These are phyloP conservation scores for Massariosphaeria phaeospora DNA, from an alignment of 495 filamentous ascomycete genomes.

Conservation along the genomic window DNA sequence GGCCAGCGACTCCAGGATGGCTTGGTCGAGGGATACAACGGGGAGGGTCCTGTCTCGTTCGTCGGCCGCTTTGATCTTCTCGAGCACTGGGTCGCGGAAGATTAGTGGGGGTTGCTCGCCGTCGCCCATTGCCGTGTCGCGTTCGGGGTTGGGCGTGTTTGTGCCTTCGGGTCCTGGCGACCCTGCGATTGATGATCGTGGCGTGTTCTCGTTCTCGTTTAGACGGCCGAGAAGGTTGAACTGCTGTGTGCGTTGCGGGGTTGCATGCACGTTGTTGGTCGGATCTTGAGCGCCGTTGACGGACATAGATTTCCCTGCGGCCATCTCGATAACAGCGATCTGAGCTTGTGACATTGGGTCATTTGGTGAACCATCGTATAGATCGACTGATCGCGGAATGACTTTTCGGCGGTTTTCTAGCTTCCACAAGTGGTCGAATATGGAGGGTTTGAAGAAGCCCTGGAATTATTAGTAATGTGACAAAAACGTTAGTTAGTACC, in stretches of 20 bases:
- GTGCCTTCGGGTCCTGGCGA: constrained; percentile 74
- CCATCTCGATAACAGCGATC: constrained; percentile 54
- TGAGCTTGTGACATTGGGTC: constrained; percentile 86
- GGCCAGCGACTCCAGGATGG: constrained; percentile 79
- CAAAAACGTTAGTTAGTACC: too few relatives aligned
- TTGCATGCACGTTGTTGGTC: constrained; percentile 43
- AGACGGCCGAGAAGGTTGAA: constrained; percentile 53
- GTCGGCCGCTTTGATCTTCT: constrained; percentile 46
- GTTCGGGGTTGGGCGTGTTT: constrained; percentile 44
- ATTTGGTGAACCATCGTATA: constrained; percentile 86
- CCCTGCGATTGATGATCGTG: constrained; percentile 75
- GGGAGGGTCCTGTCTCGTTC: constrained; percentile 81
- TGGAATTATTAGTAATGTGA: constrained; percentile 25
- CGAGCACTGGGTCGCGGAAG: constrained; percentile 30
- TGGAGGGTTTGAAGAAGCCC: constrained; percentile 68
- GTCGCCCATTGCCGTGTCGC: constrained; percentile 55
- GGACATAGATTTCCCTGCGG: constrained; percentile 45
- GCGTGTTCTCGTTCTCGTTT: constrained; percentile 60
- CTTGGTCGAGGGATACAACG: constrained; percentile 74
- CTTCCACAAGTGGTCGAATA: constrained; percentile 78
- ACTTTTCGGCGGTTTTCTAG: constrained; percentile 70
- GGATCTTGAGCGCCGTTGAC: constrained; percentile 54
- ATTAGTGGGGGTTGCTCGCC: constrained; percentile 38
- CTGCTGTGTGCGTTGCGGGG: constrained; percentile 33
- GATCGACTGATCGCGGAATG: constrained; percentile 79